phyloP scores from a whole-genome alignment of 1,139 yeast genomes.

The Hemisphaericaspora xylofermentans region DNA sequence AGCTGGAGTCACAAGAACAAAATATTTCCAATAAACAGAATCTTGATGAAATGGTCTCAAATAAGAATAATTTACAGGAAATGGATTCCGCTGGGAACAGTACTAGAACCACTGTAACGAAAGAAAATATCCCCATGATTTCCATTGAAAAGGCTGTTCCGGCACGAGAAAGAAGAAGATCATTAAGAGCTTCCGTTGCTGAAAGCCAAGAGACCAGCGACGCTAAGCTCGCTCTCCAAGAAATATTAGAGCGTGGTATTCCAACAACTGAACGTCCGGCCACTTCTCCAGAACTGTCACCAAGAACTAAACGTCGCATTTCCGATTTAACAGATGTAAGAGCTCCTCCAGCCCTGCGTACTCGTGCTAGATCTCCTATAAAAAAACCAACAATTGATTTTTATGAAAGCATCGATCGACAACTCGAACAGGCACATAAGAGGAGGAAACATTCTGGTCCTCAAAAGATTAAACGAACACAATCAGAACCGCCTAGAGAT shows the following conservation, averaged over 20 bases:
- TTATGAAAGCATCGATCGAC: slow-evolving; percentile 19
- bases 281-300: slow-evolving; percentile 1
- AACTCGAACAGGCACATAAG: slow-evolving; percentile 19
- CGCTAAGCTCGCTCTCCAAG: not conserved
- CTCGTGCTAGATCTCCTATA: slow-evolving; percentile 45
- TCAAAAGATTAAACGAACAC: slow-evolving; percentile 10
- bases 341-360: slow-evolving; percentile 39
- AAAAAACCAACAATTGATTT: slow-evolving; percentile 34
- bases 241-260: not conserved
- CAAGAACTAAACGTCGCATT: not conserved
- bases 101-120: not conserved
- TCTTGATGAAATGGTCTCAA: not conserved
- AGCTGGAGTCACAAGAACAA: not conserved
- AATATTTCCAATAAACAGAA: not conserved
- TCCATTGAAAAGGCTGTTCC: not conserved
- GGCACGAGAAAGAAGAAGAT: not conserved
- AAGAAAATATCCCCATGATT: not conserved
- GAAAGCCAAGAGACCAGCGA: not conserved
- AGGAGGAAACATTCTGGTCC: slow-evolving; percentile 10
- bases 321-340: not conserved
- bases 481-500: slow-evolving; percentile 6
- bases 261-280: not conserved
- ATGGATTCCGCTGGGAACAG: not conserved
- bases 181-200: not conserved
- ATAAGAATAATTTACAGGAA: not conserved